Base-by-base conservation (phyloP, 805 yeast genomes). In the Kazachstania africana region DNA sequence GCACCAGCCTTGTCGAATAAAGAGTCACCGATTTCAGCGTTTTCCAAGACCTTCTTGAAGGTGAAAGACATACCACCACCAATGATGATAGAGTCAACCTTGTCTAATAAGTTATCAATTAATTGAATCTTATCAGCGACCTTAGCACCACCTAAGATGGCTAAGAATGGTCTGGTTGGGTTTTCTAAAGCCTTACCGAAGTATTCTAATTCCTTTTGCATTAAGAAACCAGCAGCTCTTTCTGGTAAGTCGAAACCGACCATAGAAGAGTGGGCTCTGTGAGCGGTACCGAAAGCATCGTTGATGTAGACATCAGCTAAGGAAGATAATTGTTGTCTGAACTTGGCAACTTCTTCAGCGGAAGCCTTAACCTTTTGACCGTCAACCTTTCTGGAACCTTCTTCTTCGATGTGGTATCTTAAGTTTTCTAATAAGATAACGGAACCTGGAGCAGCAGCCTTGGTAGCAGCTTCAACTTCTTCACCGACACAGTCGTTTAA, bases 21-120 rank as follows among this genome's bases (percentile, higher is more conserved):
- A 24, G 98, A 91, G 63, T 78, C 68, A 63, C 98, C 98, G 50
- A 91, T 91, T 44, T 76, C 63, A 66, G 84, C 75, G 60, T 72
- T 70, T 64, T 84, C 81, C 43, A 84, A 57, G 33, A 88, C 80
- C 75, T 91, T 91, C 75, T 82, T 84, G 78, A 91, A 91, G 53
- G 98, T 91, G 80, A 88, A 91, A 40, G 98, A 91, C 98, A 91
- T 91, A 69, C 98, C 98, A 70, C 98, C 98, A 62, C 98, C 97
- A 55, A 91, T 77, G 66, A 91, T 84, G 61, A 91, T 72, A 43
- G 78, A 65, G 66, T 91, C 80, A 55, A 91, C 97, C 76, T 91
- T 91, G 72, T 88, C 91, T 56, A 88, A 74, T 65, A 76, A 70
- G 77, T 87, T 91, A 70, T 91, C 97, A 57, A 91, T 91, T 66